Conservation (phyloP, 345 rosid species). For the Garcia nutans region DNA sequence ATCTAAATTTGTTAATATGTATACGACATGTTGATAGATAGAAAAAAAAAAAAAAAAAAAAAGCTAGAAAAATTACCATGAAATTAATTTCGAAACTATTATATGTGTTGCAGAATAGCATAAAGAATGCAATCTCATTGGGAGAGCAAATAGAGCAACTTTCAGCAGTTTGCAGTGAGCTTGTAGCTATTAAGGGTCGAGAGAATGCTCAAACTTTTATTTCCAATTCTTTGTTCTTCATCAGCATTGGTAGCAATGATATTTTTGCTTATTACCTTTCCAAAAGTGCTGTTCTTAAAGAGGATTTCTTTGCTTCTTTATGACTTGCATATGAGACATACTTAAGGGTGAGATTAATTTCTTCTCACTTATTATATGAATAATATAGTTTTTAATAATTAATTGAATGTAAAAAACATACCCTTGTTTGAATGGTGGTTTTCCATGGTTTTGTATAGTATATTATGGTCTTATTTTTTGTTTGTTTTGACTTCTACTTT, state of each 20-base stretch:
- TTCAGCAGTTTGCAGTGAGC: constrained; percentile 14
- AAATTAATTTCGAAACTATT: neutral
- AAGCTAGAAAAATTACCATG: neutral
- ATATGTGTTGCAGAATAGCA: neutral
- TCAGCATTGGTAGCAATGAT: constrained; percentile 57
- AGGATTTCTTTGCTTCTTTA: constrained; percentile 37
- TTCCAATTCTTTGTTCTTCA: constrained; percentile 44
- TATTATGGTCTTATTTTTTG: too few relatives aligned
- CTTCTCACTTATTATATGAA: too few relatives aligned
- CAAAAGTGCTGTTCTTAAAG: constrained; percentile 17
- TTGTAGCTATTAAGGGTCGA: constrained; percentile 25
- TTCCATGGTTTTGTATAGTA: too few relatives aligned
- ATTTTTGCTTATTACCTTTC: constrained; percentile 36
- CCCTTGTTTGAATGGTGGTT: too few relatives aligned
- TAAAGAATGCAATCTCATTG: constrained; percentile 34
- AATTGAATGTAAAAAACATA: too few relatives aligned
- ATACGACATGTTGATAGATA: too few relatives aligned
- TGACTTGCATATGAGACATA: constrained; percentile 33
- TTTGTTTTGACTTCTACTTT: too few relatives aligned
- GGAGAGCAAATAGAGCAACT: constrained; percentile 44
- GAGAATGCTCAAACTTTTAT: constrained; percentile 25
- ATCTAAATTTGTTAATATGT: too few relatives aligned
- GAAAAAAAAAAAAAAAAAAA: neutral
- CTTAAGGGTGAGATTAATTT: constrained; percentile 32
- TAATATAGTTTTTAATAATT: too few relatives aligned